Evolutionary conservation across 2,329 filamentous ascomycete genomes (phyloP).

Genomic region (Sporothrix pallida): DNA sequence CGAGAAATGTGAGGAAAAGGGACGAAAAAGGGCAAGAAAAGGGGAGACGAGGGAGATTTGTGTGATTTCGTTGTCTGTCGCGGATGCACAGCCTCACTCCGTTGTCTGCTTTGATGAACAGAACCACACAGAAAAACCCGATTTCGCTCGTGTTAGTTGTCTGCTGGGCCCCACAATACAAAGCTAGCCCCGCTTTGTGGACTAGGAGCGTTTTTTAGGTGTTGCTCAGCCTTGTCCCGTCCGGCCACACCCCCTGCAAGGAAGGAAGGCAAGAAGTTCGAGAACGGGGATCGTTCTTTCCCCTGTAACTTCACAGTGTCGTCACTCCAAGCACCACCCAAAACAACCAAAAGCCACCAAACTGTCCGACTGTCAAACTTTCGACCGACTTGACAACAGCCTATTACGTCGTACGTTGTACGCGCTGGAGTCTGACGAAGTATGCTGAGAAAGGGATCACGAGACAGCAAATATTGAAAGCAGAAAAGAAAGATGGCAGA

Average conservation of each 20-base stretch:
- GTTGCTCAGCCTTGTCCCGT: conserved; percentile 27
- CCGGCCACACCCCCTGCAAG: conserved; percentile 14
- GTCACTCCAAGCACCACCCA: not conserved
- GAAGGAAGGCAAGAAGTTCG: conserved; percentile 14
- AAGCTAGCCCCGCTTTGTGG: conserved; percentile 18
- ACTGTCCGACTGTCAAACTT: conserved; percentile 11
- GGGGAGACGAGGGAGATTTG: conserved; percentile 14
- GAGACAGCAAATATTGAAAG: no score
- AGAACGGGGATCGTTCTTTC: conserved; percentile 20
- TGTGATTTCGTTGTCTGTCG: conserved; percentile 20
- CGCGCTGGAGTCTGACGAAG: not conserved
- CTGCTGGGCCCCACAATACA: conserved; percentile 13
- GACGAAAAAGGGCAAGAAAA: not conserved
- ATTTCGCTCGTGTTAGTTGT: conserved; percentile 24
- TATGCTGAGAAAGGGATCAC: not conserved
- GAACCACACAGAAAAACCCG: conserved; percentile 18
- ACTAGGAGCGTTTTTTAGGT: conserved; percentile 18
- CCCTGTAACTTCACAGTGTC: not conserved
- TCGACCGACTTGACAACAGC: conserved; percentile 1
- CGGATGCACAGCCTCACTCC: conserved; percentile 27
- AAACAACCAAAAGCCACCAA: not conserved
- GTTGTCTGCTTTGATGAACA: conserved; percentile 19
- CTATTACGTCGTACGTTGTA: not conserved
- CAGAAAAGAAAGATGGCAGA: not conserved
- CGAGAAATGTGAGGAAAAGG: not conserved